Percentiles rank a stretch among this genome's conserved stretches.
Conservation (phyloP, 108 stramenopile species). For the Epipyxis sp. region DNA sequence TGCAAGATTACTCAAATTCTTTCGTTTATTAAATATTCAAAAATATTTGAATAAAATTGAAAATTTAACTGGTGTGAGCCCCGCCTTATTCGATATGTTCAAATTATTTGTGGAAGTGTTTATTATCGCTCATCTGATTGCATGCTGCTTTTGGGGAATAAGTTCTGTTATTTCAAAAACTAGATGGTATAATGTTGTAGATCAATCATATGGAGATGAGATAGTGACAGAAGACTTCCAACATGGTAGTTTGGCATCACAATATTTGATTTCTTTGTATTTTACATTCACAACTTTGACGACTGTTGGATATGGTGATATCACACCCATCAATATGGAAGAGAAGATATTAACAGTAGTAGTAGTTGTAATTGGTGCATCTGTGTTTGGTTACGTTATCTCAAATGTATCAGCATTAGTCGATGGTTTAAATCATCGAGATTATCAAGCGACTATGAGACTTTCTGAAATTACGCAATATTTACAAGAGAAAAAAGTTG, state of each 20-base stretch:
- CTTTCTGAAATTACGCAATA: slow-evolving; percentile 9
- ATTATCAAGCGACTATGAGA: not conserved
- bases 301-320: slow-evolving; percentile 31
- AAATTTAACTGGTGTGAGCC: slow-evolving; percentile 53
- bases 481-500: not conserved
- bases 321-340: not conserved
- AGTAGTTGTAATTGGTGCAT: not conserved
- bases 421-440: not conserved
- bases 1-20: slow-evolving; percentile 60
- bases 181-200: not conserved
- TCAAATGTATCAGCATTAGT: slow-evolving; percentile 15
- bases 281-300: slow-evolving; percentile 15
- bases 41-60: slow-evolving; percentile 48
- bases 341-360: not conserved
- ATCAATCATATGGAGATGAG: not conserved
- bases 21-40: slow-evolving; percentile 54
- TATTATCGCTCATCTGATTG: slow-evolving; percentile 47
- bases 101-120: slow-evolving; percentile 38
- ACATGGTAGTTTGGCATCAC: not conserved
- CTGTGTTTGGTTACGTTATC: slow-evolving; percentile 17
- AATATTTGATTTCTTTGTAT: slow-evolving; percentile 15
- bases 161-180: not conserved
- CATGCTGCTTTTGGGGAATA: slow-evolving; percentile 41
- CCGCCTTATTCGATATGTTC: not conserved
- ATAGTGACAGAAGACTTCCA: too few relatives aligned